Evolutionary conservation across 805 yeast species (phyloP).

Genomic region (Lachancea kluyveri): DNA sequence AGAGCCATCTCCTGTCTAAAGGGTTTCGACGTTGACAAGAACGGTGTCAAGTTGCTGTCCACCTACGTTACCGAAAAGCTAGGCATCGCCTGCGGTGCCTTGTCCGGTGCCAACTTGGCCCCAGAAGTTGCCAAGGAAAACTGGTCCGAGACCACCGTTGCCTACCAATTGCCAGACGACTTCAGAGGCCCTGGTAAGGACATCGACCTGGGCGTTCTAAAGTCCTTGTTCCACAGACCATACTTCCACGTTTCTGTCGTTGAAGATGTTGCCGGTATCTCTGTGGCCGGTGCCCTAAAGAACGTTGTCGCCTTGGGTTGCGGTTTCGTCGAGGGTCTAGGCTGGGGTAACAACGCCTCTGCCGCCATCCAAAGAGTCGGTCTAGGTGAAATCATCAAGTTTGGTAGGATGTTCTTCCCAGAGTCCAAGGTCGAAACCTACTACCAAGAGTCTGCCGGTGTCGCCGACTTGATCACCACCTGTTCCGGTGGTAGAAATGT

Average conservation of each 20-base stretch:
- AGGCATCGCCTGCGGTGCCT: constrained; percentile 90
- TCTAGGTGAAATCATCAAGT: constrained; percentile 79
- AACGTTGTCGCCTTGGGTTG: constrained; percentile 95
- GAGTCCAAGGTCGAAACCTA: constrained; percentile 71
- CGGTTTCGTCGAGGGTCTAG: constrained; percentile 94
- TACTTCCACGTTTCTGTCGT: constrained; percentile 95
- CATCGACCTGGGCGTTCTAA: constrained; percentile 65
- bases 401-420: constrained; percentile 78
- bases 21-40: constrained; percentile 83
- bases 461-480: constrained; percentile 95
- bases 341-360: constrained; percentile 99
- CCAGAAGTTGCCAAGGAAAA: constrained; percentile 92
- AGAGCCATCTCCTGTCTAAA: constrained; percentile 94
- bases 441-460: constrained; percentile 94
- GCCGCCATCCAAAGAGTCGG: constrained; percentile 98
- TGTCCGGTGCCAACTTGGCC: constrained; percentile 96
- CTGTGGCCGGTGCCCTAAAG: constrained; percentile 95
- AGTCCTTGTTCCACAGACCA: constrained; percentile 89
- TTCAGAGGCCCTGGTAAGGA: constrained; percentile 39
- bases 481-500: constrained; percentile 98
- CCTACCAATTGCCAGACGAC: constrained; percentile 70
- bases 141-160: constrained; percentile 98
- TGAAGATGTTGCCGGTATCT: constrained; percentile 91
- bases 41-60: constrained; percentile 81
- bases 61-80: constrained; percentile 72